phyloP scores from a whole-genome alignment of 2,329 filamentous ascomycete species.

The Pseudogymnoascus sp. region DNA sequence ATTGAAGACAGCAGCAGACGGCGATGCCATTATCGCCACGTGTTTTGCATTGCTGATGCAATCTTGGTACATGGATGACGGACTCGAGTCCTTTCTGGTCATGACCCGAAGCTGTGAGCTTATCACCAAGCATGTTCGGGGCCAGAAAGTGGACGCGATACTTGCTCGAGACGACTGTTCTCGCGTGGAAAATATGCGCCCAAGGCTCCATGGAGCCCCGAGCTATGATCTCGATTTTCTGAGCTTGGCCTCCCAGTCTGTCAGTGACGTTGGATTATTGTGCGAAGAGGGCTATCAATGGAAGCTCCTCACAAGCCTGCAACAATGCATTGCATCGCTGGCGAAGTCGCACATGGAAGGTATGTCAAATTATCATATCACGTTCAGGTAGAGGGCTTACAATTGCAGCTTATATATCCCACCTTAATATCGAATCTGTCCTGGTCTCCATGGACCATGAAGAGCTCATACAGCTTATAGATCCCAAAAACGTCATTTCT shows the following conservation, averaged over 20 bases:
- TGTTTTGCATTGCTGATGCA: constrained; percentile 55
- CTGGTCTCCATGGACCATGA: constrained; percentile 5
- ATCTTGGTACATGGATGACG: constrained; percentile 50
- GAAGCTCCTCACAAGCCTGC: neutral
- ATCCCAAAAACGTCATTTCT: constrained; percentile 8
- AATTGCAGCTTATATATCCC: neutral
- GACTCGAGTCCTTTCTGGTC: constrained; percentile 53
- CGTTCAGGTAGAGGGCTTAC: neutral
- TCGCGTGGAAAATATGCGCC: constrained; percentile 1
- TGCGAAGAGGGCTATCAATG: neutral
- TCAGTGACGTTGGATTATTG: neutral
- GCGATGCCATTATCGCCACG: constrained; percentile 26
- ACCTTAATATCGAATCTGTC: constrained; percentile 2
- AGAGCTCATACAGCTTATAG: constrained; percentile 6
- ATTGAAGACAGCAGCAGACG: constrained; percentile 9
- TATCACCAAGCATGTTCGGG: constrained; percentile 38
- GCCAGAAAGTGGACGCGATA: neutral
- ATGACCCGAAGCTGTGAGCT: constrained; percentile 52
- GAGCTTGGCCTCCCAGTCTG: neutral
- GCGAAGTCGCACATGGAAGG: neutral
- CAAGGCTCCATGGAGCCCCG: neutral
- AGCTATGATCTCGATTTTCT: neutral
- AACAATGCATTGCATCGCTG: neutral
- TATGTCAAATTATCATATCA: neutral
- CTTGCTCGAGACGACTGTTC: neutral